Evolutionary conservation across 768 basidiomycete species (phyloP).

Genomic region (Russula foetens): DNA sequence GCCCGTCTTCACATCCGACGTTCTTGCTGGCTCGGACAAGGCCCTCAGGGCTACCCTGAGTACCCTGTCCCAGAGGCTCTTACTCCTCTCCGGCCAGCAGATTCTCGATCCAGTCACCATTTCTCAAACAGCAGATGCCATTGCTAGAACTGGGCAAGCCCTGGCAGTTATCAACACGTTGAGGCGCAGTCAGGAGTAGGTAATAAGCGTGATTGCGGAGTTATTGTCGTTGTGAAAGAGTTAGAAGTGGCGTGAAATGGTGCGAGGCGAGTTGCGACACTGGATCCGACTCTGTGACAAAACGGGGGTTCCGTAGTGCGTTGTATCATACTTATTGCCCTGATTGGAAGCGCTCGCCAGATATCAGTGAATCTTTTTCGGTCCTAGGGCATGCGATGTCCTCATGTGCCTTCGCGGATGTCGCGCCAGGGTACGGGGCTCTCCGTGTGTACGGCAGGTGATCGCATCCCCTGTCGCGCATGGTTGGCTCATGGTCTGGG

Average conservation of each 20-base stretch:
- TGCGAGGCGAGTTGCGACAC: not conserved
- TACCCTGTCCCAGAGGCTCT: conserved; percentile 13
- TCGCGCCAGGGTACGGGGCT: conserved; percentile 11
- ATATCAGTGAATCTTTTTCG: conserved; percentile 10
- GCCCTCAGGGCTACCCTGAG: conserved; percentile 10
- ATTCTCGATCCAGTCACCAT: conserved; percentile 12
- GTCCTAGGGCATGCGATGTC: conserved; percentile 14
- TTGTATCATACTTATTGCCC: conserved; percentile 9
- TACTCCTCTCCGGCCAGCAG: conserved; percentile 6
- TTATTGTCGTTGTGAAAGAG: conserved; percentile 13
- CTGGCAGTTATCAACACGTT: conserved; percentile 11
- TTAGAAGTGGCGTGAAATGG: not conserved
- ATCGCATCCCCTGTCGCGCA: conserved; percentile 11
- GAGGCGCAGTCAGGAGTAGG: conserved; percentile 8
- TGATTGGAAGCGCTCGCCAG: conserved; percentile 7
- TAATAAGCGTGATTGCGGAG: conserved; percentile 1
- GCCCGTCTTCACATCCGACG: not conserved
- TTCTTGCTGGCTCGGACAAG: not conserved
- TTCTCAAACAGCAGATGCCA: conserved; percentile 19
- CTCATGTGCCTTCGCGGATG: conserved; percentile 8
- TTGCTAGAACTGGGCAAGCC: conserved; percentile 17
- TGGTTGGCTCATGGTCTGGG: conserved; percentile 12
- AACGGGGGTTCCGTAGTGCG: conserved; percentile 6
- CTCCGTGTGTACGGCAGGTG: conserved; percentile 14
- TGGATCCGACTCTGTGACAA: conserved; percentile 1